Evolutionary conservation across 192 early-diverging fungal genomes (phyloP), one percentile per base, ranked within the genome.

Genomic region (Coemansia sp.): DNA sequence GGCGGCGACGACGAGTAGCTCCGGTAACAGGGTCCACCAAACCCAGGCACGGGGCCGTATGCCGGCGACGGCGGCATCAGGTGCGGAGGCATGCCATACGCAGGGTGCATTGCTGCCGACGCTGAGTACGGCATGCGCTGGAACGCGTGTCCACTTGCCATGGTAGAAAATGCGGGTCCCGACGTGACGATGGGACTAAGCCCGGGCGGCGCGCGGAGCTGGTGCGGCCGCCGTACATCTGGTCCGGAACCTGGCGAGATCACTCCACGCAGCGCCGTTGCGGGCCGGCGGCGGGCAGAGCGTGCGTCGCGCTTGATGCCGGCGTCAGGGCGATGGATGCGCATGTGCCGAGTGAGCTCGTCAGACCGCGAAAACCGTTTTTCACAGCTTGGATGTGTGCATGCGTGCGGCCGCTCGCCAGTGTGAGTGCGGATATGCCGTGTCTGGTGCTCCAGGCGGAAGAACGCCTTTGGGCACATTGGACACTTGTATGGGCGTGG

Each of bases 341-440:
- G 71, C 75, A 76, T 76, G 66, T 93, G 92, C 32, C 92, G 83
- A 2, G 90, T 90, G 29, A 93, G 83, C 71, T 93, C 92, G 66
- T 90, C 90, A 8, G 86, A 88, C 43, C 91, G 83, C 10, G 88
- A 88, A 64, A 94, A 94, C 23, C 85, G 85, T 75, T 91, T 90
- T 63, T 87, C 86, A 73, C 92, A 94, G 60, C 88, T 88, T 27
- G 87, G 80, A 59, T 87, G 87, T 38, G 85, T 85, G 75, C 92
- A 94, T 19, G 81, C 79, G 67, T 92, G 88, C 4, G 92, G 92
- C 55, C 88, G 87, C 76, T 94, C 92, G 53, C 92, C 92, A 2
- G 92, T 94, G 70, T 94, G 92, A 5, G 89, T 92, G 69, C 89
- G 86, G 50, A 90, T 87, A 64, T 94, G 92, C 35, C 90, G 85